These are phyloP conservation scores for Claviceps fusiformis DNA, from an alignment of 2,329 filamentous ascomycete species.

Conservation along the genomic window DNA sequence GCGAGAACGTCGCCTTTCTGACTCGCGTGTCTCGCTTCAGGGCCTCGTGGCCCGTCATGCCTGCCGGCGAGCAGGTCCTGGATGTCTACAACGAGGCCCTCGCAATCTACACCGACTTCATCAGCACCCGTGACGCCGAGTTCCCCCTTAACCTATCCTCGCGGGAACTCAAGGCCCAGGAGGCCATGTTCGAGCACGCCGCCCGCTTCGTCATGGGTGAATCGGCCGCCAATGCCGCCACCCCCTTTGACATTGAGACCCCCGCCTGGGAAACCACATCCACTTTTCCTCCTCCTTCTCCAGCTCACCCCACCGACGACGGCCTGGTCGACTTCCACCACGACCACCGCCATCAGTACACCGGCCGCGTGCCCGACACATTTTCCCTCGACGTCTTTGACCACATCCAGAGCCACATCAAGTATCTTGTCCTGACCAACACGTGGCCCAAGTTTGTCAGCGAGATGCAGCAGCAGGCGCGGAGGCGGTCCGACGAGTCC, in stretches of 20 bases:
- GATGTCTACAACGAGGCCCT: slow-evolving; percentile 44
- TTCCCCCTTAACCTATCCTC: slow-evolving; percentile 52
- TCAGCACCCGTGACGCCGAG: slow-evolving; percentile 43
- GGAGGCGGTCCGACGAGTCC: slow-evolving; percentile 7
- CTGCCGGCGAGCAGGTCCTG: slow-evolving; percentile 9
- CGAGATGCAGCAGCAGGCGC: slow-evolving; percentile 7
- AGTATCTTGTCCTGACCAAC: slow-evolving; percentile 53
- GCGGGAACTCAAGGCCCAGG: slow-evolving; percentile 33
- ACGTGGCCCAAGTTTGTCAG: slow-evolving; percentile 47
- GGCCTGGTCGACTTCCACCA: too few species aligned
- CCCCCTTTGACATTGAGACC: slow-evolving; percentile 21
- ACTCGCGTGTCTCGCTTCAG: slow-evolving; percentile 42
- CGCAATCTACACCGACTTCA: slow-evolving; percentile 45
- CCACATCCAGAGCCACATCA: slow-evolving; percentile 41
- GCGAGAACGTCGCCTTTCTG: slow-evolving; percentile 56
- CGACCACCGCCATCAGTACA: slow-evolving; percentile 12
- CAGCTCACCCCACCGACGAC: too few species aligned
- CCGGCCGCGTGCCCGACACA: slow-evolving; percentile 27
- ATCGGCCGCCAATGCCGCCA: slow-evolving; percentile 20
- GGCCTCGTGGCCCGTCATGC: slow-evolving; percentile 11
- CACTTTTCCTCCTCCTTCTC: not conserved
- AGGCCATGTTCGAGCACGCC: slow-evolving; percentile 38
- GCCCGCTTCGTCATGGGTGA: slow-evolving; percentile 28
- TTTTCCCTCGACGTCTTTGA: slow-evolving; percentile 44
- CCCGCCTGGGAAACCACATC: not conserved